Evolutionary conservation across 129 eudicot genomes (phyloP), one percentile per base, ranked within the genome.

Genomic region (Flaveria ramosissima): DNA sequence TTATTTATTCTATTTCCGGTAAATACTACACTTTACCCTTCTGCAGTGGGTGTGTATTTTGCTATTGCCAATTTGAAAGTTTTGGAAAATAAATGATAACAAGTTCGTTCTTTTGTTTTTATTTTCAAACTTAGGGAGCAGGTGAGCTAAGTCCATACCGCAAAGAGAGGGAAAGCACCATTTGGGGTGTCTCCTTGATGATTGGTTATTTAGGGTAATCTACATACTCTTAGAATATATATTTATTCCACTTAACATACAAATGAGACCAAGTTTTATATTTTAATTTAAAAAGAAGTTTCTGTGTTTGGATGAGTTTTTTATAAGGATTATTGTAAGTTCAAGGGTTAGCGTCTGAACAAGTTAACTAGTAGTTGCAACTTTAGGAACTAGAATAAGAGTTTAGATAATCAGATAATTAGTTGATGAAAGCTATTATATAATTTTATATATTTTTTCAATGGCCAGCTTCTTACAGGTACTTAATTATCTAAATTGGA

Each of bases 121-220:
- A 1, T 26, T 47, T 20, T 19, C 6, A 16, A 46, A 77, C 13
- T 83, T 71, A 89, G 97, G 90, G 90, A 73, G 92, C 83, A 79
- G 84, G 81, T 41, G 99, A 95, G 76, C 70, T 80, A 43, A 91
- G 85, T 76, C 96, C 97, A 43, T 86, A 84, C 84, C 91, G 66
- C 71, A 89, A 78, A 50, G 99, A 86, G 81, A 82, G 96, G 70
- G 99, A 91, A 67, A 95, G 97, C 83, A 95, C 99, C 36, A 83
- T 89, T 76, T 95, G 99, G 99, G 99, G 99, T 43, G 91, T 91
- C 62, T 95, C 94, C 60, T 78, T 95, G 78, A 91, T 95, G 99
- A 59, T 88, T 70, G 97, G 99, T 73, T 95, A 95, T 86, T 93
- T 95, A 71, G 97, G 99, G 99, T 95, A 95, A 67, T 78, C 47